Base-by-base conservation (phyloP, 768 basidiomycete genomes). In the Fistulinella prunicolor region DNA sequence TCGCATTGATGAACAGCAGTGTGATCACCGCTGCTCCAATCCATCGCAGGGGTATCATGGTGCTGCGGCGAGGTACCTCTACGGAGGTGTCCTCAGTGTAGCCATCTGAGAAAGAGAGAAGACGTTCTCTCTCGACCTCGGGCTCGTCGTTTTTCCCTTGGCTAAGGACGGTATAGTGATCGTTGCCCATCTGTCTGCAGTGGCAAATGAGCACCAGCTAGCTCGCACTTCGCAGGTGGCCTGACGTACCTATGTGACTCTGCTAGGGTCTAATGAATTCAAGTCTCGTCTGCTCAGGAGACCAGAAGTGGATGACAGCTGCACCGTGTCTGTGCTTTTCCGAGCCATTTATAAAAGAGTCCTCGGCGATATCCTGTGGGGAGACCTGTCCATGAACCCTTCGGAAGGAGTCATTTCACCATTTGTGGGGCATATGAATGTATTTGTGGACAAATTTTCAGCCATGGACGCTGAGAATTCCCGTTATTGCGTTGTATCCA, bases 1-100 rank as follows among this genome's bases (percentile, higher is more conserved):
- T n/a, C 22, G 34, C 56, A 30, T 65, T 65, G 44, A 65, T 50
- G 24, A 54, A 23, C 9, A 63, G 44, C 40, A 65, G 47, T 29
- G 51, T 21, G 34, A 65, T 43, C 42, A 59, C 46, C 42, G 52
- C 61, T 39, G 53, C 34, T 17, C 38, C 48, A 24, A 61, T 45
- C 50, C 38, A 56, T n/a, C 17, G 47, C 29, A 44, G 38, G 21
- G 49, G 41, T 34, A 41, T 22, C 26, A 32, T 32, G 3, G 36
- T 30, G 9, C 38, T 26, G 12, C 13, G 30, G 37, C 26, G 46
- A 29, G 47, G 46, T 8, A 44, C 49, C 46, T 44, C 53, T 32
- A 43, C 8, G 30, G 47, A 44, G 23, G 38, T 39, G 4, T 42
- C 30, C 16, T 28, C 35, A 10, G 38, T 19, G 47, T 28, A 34